Evolutionary conservation across 495 filamentous ascomycete species (phyloP), one percentile per base, ranked within the genome.

Genomic region (Aspergillus olivimuriae): DNA sequence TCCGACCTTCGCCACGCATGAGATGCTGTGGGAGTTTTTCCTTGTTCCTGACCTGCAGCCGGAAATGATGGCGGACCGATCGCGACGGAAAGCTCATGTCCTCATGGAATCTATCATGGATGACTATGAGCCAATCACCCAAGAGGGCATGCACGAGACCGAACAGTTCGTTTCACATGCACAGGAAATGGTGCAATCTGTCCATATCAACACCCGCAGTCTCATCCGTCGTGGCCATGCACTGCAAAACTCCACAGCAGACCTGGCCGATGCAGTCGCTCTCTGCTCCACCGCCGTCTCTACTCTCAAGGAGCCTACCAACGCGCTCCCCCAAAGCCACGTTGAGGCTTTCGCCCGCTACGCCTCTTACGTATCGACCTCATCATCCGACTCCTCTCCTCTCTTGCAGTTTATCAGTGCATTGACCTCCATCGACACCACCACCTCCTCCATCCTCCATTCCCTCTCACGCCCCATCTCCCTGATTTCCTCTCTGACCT

Each of bases 1-100:
- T 56, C 85, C 94, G 2, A 96, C 92, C 4, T 97, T 99, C 60
- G 80, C 88, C 1, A 96, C 87, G 0, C 94, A 97, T 57, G 94
- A 99, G 68, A 86, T 96, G 75, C 72, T 99, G 5, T 99, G 94
- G 94, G 94, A 99, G 53, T 99, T 99, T 66, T 94, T 99, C 63
- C 77, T 99, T 2, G 91, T 97, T 12, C 94, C 94, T 2, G 94
- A 99, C 44, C 75, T 97, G 15, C 89, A 95, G 53, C 77, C 86
- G 3, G 80, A 89, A 12, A 84, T 86, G 78, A 89, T 97, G 78
- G 86, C 83, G 17, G 85, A 95, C 57, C 77, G 94, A 20, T 92
- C 85, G 48, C 81, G 77, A 30, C 77, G 84, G 40, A 99, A 99
- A 62, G 89, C 89, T 3, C 81, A 87, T 52, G 78, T 81, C 0